A percentile compares a stretch with the other conserved stretches of the same genome.
Conservation (phyloP, 2,329 filamentous ascomycete genomes). For the Apiospora koreana region DNA sequence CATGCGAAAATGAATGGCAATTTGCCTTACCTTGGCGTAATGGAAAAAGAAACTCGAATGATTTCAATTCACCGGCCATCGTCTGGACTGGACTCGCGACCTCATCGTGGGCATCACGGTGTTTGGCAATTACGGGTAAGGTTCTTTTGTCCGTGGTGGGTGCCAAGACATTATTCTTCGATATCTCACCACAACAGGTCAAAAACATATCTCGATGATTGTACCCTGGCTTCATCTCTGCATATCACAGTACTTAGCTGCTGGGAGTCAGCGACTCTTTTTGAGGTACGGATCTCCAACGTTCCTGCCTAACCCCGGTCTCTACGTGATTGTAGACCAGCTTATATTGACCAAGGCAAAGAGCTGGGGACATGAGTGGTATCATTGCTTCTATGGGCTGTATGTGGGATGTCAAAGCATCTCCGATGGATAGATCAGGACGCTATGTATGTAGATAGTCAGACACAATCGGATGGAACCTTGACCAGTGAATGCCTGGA, state of each 20-base stretch:
- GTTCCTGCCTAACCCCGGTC: not conserved
- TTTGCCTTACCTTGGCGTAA: not conserved
- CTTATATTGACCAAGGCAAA: not conserved
- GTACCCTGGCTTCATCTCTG: not conserved
- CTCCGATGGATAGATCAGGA: not conserved
- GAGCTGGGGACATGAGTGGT: not conserved
- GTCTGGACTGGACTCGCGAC: not conserved
- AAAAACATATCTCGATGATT: not conserved
- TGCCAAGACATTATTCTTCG: not conserved
- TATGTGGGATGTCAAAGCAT: not conserved
- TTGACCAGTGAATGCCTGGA: not conserved
- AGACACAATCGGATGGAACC: not conserved
- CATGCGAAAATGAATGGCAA: not conserved
- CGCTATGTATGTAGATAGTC: conserved; percentile 1
- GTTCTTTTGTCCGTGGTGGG: not conserved
- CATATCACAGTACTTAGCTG: not conserved
- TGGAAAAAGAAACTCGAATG: not conserved
- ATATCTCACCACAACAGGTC: not conserved
- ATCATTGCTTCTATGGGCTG: not conserved
- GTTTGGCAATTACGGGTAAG: not conserved
- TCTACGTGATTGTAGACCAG: not conserved
- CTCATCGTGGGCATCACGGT: not conserved
- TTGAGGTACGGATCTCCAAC: not conserved
- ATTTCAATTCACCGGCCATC: not conserved
- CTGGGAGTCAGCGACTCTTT: not conserved